Base-by-base conservation (phyloP, 2,329 filamentous ascomycete species). In the Nemania diffusa region DNA sequence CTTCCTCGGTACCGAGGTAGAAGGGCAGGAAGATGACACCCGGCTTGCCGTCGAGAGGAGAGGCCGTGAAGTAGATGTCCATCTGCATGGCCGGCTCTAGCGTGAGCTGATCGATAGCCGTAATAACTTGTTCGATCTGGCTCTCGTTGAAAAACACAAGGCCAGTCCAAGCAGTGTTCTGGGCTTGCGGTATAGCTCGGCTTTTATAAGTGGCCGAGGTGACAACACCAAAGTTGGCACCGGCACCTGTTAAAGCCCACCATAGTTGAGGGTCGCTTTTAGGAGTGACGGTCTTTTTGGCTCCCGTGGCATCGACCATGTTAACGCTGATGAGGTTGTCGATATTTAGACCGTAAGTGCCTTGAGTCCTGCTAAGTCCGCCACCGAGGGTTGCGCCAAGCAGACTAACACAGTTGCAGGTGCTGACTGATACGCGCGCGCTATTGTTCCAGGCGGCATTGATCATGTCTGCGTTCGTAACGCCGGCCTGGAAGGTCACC, bases 171-270 rank as follows among this genome's bases (percentile, higher is more conserved):
- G 75, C 73, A 6, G 46, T 71, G 13, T 73, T 72, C 27, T 73
- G 40, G 26, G 59, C 59, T 50, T 63, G 64, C 15, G 64, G 13
- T 52, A 65, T 26, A 58, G 76, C n/a, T 8, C 72, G 48, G 64
- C 74, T 79, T 11, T 56, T 64, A 34, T 64, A 68, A 37, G 61
- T 64, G 8, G 56, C 79, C 66, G 79, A 82, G 62, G 82, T 73
- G 48, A 86, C 79, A 57, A 86, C 81, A 48, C 84, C 84, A 69
- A 86, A 81, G 69, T 85, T 85, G 8, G 80, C 82, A 1, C 82
- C 84, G 2, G 84, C 84, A 17, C 84, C 84, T 74, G 78, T 82
- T 0, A 86, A 72, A 20, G 81, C 84, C 83, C 83, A 85, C 69
- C 84, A 78, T 0, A 86, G 73, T 66, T 85, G 82, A 9, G 69